Evolutionary conservation across 257 asterid species (phyloP).

Genomic region (Scutellaria galericulata): DNA sequence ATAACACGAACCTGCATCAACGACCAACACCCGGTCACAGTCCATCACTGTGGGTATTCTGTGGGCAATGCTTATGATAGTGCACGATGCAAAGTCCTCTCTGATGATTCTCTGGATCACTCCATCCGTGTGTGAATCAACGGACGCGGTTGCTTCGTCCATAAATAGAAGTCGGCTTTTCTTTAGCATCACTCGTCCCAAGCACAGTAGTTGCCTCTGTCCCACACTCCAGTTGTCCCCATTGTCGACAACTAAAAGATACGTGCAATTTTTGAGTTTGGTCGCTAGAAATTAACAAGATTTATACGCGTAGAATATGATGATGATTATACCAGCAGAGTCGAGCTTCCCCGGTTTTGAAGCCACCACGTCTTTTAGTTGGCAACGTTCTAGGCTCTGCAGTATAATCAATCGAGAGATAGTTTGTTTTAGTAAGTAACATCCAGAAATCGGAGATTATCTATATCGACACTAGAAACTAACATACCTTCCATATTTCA

Average conservation of each 20-base stretch:
- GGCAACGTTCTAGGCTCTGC: conserved; percentile 94
- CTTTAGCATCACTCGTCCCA: conserved; percentile 94
- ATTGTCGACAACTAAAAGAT: conserved; percentile 62
- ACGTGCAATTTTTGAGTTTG: neutral
- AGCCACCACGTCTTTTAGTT: conserved; percentile 90
- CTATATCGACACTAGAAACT: neutral
- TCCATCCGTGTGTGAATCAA: conserved; percentile 91
- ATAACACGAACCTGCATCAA: conserved; percentile 74
- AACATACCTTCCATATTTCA: conserved; percentile 87
- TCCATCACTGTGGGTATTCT: conserved; percentile 98
- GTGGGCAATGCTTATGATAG: conserved; percentile 96
- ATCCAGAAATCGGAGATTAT: neutral
- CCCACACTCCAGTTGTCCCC: conserved; percentile 99
- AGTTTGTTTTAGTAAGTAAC: no score
- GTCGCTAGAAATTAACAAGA: neutral
- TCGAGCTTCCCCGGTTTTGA: conserved; percentile 87
- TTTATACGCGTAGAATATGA: neutral
- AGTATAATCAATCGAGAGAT: no score
- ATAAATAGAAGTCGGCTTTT: conserved; percentile 78
- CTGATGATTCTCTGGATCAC: conserved; percentile 90
- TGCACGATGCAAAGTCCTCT: conserved; percentile 84
- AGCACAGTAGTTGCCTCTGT: conserved; percentile 94
- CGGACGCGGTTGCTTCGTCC: conserved; percentile 99
- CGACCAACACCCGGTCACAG: conserved; percentile 82
- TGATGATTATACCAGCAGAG: conserved; percentile 60